Conservation (phyloP, 73 alveolate genomes). For the Halteria grandinella region DNA sequence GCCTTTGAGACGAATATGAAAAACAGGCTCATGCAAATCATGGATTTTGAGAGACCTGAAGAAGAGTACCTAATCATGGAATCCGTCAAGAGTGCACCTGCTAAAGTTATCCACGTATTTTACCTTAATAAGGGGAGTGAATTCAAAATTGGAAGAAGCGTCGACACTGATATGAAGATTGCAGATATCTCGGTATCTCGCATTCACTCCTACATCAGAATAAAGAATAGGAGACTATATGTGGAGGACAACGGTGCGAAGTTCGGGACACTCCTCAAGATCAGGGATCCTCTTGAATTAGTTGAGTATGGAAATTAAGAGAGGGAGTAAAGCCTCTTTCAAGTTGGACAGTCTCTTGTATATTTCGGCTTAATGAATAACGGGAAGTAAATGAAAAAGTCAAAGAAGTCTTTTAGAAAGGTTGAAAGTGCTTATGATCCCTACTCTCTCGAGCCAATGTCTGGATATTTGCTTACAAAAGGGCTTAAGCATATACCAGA, state of each 20-base stretch:
- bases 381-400: no score
- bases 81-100: slow-evolving; percentile 59
- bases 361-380: no score
- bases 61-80: slow-evolving; percentile 50
- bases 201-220: slow-evolving; percentile 50
- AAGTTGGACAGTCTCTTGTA: no score
- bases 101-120: slow-evolving; percentile 52
- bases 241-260: slow-evolving; percentile 57
- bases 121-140: neutral
- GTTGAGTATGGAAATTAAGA: no score
- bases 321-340: no score
- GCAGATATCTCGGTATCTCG: slow-evolving; percentile 74
- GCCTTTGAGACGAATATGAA: slow-evolving; percentile 61
- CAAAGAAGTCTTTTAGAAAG: no score
- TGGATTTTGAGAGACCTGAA: slow-evolving; percentile 46
- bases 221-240: slow-evolving; percentile 5
- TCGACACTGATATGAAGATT: slow-evolving; percentile 65
- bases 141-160: slow-evolving; percentile 59
- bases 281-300: slow-evolving; percentile 42
- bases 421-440: no score
- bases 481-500: no score
- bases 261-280: slow-evolving; percentile 64
- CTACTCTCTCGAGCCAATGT: no score
- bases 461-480: no score
- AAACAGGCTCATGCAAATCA: slow-evolving; percentile 31